Base-by-base conservation (phyloP, 768 basidiomycete genomes). In the Tylopilus sp. region DNA sequence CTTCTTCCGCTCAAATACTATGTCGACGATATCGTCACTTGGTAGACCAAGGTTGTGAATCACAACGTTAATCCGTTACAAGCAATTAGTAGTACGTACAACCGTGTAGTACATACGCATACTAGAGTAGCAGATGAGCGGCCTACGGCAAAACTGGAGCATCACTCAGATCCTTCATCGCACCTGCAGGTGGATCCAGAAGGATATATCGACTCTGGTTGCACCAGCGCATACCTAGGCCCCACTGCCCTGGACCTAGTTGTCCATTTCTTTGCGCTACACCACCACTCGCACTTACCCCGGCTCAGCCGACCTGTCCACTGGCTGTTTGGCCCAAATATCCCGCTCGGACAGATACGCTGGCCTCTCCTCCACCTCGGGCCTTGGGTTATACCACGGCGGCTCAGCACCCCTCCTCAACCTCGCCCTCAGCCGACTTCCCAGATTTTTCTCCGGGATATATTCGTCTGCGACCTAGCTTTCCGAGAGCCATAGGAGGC, bases 381-480 rank as follows among this genome's bases (percentile, higher is more conserved):
- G 59, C 3, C 57, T 44, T 3, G 30, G 9, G 22, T 65, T 68
- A 26, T 69, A 69, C 68, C 68, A 69, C 21, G 67, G 65, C 28
- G 69, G 59, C 6, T 67, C 63, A 10, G 57, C 48, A 16, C 55
- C 65, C 24, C 52, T 52, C 5, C 54, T 46, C 31, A 56, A 29
- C 30, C 17, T 40, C 34, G 17, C 40, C 16, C 59, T 63, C 40
- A 59, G 21, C 54, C 44, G 56, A 33, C 56, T 57, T 11, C 69
- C 59, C 11, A 56, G 55, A 2, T 52, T 66, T 31, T 43, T 25
- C 3, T 73, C 72, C 0, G 78, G 78, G 51, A 76, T 66, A 56
- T 79, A 79, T 53, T 75, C 74, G 21, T 69, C 67, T 4, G 77
- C 77, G 43, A 77, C 73, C 33, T 77, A 74, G 4, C 69, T 65